A percentile compares a stretch with the other conserved stretches of the same genome.
Evolutionary conservation across 2,329 filamentous ascomycete species (phyloP).

Genomic region (Sporothrix variecibatus): DNA sequence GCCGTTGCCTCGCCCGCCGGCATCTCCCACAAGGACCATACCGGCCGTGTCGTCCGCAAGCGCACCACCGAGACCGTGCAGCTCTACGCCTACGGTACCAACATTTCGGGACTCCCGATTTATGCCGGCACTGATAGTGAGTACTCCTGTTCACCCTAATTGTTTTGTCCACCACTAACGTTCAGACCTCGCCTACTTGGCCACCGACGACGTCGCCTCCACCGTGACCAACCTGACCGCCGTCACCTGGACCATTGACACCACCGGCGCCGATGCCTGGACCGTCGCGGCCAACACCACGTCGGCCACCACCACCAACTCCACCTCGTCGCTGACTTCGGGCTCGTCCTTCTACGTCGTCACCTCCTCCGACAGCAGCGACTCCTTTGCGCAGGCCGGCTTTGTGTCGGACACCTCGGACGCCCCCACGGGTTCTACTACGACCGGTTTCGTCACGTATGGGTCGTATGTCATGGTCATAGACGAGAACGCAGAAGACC

Average conservation of each 20-base stretch:
- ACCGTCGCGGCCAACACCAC: slow-evolving; percentile 17
- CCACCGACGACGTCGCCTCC: neutral
- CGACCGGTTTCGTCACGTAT: slow-evolving; percentile 21
- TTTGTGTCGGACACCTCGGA: neutral
- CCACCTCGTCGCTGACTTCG: neutral
- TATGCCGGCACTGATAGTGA: slow-evolving; percentile 12
- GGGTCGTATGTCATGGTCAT: slow-evolving; percentile 23
- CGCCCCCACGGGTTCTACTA: slow-evolving; percentile 9
- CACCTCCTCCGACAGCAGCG: neutral
- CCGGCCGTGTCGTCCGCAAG: neutral
- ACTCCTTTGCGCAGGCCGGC: neutral
- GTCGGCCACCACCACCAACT: neutral
- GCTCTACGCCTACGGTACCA: slow-evolving; percentile 18
- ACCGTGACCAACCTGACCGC: slow-evolving; percentile 18
- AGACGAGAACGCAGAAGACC: neutral
- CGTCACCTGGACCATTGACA: slow-evolving; percentile 25
- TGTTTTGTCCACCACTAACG: neutral
- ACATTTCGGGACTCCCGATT: neutral
- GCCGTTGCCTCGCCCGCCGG: neutral
- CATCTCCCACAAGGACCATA: neutral
- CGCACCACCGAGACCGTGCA: slow-evolving; percentile 19
- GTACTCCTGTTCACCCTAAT: neutral
- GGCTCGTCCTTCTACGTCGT: slow-evolving; percentile 16
- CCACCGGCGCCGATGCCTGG: slow-evolving; percentile 16
- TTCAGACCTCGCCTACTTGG: slow-evolving; percentile 22